phyloP scores from a whole-genome alignment of 257 asterid species.

The Schizonepeta tenuifolia region DNA sequence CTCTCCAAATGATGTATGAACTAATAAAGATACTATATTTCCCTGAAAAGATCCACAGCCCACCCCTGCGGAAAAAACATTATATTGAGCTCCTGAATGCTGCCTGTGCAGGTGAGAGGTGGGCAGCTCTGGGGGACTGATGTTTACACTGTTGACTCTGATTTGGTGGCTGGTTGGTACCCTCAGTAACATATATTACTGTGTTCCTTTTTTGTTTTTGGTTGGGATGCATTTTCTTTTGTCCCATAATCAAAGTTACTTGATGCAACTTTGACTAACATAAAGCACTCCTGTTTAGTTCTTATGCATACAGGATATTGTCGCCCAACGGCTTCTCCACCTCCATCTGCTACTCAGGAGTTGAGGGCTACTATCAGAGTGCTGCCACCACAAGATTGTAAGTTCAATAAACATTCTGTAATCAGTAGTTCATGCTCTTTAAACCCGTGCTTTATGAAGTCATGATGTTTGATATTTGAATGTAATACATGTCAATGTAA shows the following conservation, averaged over 20 bases:
- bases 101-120: conserved; percentile 80
- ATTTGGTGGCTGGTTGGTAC: conserved; percentile 99
- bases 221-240: not conserved
- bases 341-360: conserved; percentile 86
- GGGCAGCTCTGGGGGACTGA: conserved; percentile 99
- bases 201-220: not conserved
- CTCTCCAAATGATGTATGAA: conserved; percentile 18
- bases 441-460: conserved; percentile 13
- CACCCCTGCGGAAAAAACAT: not conserved
- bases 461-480: not conserved
- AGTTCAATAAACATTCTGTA: conserved; percentile 38
- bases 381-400: conserved; percentile 93
- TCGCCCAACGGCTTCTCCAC: conserved; percentile 94
- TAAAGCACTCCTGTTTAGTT: conserved; percentile 56
- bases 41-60: conserved; percentile 4
- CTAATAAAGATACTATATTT: not conserved
- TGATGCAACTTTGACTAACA: conserved; percentile 40
- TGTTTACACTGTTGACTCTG: conserved; percentile 94
- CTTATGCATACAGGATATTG: conserved; percentile 98
- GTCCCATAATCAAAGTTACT: not conserved
- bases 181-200: conserved; percentile 28
- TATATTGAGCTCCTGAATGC: conserved; percentile 34
- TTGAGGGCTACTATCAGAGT: conserved; percentile 86
- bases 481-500: conserved; percentile 10
- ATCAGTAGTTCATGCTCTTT: conserved; percentile 23